phyloP scores from a whole-genome alignment of 257 asterid species.

The Ajuga chamaepitys region DNA sequence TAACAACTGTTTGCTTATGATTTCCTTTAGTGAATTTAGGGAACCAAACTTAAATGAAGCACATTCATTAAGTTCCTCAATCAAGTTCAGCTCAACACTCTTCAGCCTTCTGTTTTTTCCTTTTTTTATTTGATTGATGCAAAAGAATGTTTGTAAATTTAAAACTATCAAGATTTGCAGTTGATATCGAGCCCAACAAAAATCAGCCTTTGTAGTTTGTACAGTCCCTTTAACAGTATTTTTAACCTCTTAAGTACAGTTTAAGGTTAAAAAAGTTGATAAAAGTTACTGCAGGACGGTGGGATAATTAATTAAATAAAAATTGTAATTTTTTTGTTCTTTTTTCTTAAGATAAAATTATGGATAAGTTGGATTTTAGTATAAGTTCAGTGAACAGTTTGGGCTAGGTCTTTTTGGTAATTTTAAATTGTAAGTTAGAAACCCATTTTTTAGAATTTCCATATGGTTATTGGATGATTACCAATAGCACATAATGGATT shows the following conservation, averaged over 20 bases:
- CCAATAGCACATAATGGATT: neutral
- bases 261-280: neutral
- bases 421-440: neutral
- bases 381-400: conserved; percentile 1
- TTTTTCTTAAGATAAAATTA: too few species aligned
- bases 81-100: too few species aligned
- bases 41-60: too few species aligned
- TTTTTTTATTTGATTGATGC: too few species aligned
- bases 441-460: neutral
- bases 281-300: neutral
- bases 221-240: neutral
- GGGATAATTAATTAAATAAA: neutral
- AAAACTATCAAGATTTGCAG: conserved; percentile 2
- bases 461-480: neutral
- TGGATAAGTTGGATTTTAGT: neutral
- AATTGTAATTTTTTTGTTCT: too few species aligned
- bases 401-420: neutral
- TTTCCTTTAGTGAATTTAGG: too few species aligned
- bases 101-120: too few species aligned
- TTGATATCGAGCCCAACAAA: conserved; percentile 17
- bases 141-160: too few species aligned
- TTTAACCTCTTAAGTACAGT: conserved; percentile 8
- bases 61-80: too few species aligned
- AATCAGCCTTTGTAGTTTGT: conserved; percentile 7
- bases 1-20: too few species aligned